phyloP scores from a whole-genome alignment of 768 basidiomycete species.

The Suillus discolor region DNA sequence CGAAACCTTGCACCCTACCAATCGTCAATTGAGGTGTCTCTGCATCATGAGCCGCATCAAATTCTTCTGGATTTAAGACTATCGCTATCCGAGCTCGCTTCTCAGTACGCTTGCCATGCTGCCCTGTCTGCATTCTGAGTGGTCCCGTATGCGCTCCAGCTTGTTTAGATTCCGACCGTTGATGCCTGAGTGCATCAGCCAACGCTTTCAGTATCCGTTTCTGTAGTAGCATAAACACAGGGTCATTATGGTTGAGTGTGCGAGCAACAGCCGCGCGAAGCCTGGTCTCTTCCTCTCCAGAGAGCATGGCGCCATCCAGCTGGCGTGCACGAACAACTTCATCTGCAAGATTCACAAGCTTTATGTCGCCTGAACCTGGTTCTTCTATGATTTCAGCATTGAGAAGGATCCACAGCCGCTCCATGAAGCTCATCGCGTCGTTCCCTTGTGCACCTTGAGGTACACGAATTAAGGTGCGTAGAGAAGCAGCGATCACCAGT shows the following conservation, averaged over 20 bases:
- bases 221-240: conserved; percentile 67
- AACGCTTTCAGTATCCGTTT: conserved; percentile 53
- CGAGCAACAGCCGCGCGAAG: conserved; percentile 66
- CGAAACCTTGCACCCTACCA: conserved; percentile 60
- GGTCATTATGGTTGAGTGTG: conserved; percentile 61
- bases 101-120: conserved; percentile 19
- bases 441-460: conserved; percentile 10
- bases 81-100: conserved; percentile 28
- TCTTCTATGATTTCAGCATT: conserved; percentile 51
- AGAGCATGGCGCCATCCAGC: conserved; percentile 21
- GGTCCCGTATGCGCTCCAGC: conserved; percentile 15
- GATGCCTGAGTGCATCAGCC: conserved; percentile 23
- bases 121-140: conserved; percentile 35
- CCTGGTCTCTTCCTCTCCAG: conserved; percentile 47
- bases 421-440: conserved; percentile 44
- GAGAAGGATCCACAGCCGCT: conserved; percentile 68
- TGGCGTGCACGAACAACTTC: conserved; percentile 64
- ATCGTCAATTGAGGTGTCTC: background rate
- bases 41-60: conserved; percentile 12
- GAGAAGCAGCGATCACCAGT: conserved; percentile 61
- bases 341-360: conserved; percentile 70
- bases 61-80: conserved; percentile 26
- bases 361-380: conserved; percentile 43
- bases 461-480: conserved; percentile 54
- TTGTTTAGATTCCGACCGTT: conserved; percentile 3